phyloP scores from a whole-genome alignment of 2,329 filamentous ascomycete species.

The Cladosporium velox region DNA sequence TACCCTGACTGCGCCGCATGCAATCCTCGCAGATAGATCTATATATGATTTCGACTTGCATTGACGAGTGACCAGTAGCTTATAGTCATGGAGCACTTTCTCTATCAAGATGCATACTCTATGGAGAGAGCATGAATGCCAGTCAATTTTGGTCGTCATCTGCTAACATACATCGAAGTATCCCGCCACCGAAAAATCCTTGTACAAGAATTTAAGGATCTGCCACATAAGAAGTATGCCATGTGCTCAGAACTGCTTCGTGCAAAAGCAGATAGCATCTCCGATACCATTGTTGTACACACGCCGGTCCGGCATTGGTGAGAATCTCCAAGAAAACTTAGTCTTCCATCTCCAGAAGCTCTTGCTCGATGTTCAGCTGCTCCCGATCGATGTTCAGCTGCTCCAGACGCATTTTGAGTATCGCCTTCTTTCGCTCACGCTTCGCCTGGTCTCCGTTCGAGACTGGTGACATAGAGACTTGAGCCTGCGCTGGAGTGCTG shows the following conservation, averaged over 20 bases:
- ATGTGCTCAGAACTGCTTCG: too few species aligned
- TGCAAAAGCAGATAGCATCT: too few species aligned
- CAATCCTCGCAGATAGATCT: neutral
- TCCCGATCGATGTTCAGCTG: neutral
- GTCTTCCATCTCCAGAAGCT: neutral
- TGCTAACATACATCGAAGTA: too few species aligned
- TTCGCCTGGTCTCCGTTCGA: neutral
- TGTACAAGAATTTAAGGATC: too few species aligned
- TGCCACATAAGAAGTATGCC: too few species aligned
- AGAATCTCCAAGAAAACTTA: neutral
- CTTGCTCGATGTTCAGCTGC: neutral
- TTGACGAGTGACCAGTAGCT: neutral
- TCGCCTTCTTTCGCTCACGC: neutral
- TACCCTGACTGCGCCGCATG: neutral
- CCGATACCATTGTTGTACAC: too few species aligned
- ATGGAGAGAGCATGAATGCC: too few species aligned
- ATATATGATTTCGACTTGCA: neutral
- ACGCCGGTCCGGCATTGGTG: too few species aligned
- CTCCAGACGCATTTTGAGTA: neutral
- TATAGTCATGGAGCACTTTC: neutral
- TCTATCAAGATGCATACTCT: too few species aligned
- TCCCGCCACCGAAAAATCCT: too few species aligned
- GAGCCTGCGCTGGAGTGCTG: neutral
- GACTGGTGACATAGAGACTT: too few species aligned
- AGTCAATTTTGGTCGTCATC: too few species aligned